Percentiles rank a stretch among this genome's conserved stretches.
Conservation (phyloP, 192 early-diverging fungal species). For the Coemansia asiatica region DNA sequence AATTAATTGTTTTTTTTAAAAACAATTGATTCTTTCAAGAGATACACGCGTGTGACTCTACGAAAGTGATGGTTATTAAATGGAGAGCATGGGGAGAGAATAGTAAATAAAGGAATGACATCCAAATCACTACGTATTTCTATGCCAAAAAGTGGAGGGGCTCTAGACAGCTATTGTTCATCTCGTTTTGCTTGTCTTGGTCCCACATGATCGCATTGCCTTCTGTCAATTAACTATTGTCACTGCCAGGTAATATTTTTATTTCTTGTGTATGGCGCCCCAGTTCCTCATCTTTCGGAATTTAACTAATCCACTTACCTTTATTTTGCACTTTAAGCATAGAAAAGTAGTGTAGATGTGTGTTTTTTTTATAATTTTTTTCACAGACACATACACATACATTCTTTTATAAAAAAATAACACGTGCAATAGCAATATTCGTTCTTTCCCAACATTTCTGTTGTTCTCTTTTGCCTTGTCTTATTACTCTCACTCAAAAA, state of each 20-base stretch:
- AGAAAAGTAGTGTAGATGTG: background rate
- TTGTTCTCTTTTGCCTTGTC: background rate
- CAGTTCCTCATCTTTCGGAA: background rate
- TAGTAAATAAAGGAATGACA: background rate
- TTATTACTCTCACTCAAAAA: background rate
- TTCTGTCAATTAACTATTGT: conserved; percentile 1
- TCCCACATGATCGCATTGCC: background rate
- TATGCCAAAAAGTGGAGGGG: background rate
- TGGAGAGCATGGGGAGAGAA: background rate
- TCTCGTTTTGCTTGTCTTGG: background rate
- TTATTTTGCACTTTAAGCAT: background rate
- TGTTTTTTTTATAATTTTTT: background rate
- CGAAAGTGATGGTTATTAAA: background rate
- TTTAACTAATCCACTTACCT: background rate
- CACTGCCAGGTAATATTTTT: background rate
- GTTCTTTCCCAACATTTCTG: too few relatives aligned
- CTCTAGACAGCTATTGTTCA: background rate
- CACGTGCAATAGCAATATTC: too few relatives aligned
- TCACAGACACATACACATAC: background rate
- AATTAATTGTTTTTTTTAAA: background rate
- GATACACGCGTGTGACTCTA: background rate
- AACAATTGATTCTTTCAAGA: background rate
- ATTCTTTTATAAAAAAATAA: too few relatives aligned
- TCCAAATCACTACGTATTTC: background rate
- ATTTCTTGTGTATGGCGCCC: background rate